A percentile compares a stretch with the other conserved stretches of the same genome.
Evolutionary conservation across 2,329 filamentous ascomycete species (phyloP).

Genomic region (Penicillium sp.): DNA sequence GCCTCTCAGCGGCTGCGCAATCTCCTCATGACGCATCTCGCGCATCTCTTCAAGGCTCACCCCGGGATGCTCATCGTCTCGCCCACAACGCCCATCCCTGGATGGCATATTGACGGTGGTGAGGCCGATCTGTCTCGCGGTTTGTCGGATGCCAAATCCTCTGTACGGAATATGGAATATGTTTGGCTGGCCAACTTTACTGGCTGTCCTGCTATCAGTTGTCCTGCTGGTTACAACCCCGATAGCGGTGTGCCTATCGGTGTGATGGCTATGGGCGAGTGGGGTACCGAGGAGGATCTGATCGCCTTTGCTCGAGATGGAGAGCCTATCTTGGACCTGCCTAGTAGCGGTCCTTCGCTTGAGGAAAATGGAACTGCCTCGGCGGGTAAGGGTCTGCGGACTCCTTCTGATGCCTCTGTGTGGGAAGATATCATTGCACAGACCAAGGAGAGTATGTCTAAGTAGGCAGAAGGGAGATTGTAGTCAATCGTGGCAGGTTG

Average conservation of each 20-base stretch:
- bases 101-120: constrained; percentile 60
- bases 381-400: constrained; percentile 18
- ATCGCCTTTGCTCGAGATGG: constrained; percentile 48
- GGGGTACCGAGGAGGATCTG: constrained; percentile 46
- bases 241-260: constrained; percentile 41
- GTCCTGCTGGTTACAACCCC: constrained; percentile 63
- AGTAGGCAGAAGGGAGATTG: not conserved
- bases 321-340: constrained; percentile 39
- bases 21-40: constrained; percentile 69
- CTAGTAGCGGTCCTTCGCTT: constrained; percentile 8
- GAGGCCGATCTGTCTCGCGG: constrained; percentile 55
- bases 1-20: constrained; percentile 64
- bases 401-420: constrained; percentile 22
- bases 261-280: constrained; percentile 48
- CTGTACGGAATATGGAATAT: constrained; percentile 73
- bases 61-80: constrained; percentile 70
- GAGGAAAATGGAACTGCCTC: constrained; percentile 4
- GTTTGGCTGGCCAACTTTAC: constrained; percentile 76
- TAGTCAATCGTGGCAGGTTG: not conserved
- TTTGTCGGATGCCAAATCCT: constrained; percentile 62
- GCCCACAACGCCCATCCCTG: constrained; percentile 65
- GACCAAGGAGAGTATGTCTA: constrained; percentile 10
- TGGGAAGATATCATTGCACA: constrained; percentile 35
- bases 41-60: constrained; percentile 59
- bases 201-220: constrained; percentile 65